Evolutionary conservation across 1,284 basidiomycete genomes (phyloP).

Genomic region (Chalciporus sp.): DNA sequence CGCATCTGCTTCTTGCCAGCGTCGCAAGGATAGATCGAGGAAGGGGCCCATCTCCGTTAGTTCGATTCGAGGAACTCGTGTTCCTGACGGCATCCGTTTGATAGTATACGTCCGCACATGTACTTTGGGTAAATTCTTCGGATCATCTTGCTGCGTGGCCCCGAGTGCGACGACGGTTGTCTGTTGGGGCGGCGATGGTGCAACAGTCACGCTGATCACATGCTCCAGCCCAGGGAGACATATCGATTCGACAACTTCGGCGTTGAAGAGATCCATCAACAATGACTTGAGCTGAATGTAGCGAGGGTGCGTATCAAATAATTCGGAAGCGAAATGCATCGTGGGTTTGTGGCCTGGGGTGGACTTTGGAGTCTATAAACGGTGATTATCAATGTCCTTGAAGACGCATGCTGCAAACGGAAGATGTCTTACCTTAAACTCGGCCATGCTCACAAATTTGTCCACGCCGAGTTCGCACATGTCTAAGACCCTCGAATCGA

Average conservation of each 20-base stretch:
- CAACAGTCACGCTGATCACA: conserved; percentile 86
- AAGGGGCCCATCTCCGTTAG: conserved; percentile 91
- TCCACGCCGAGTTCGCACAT: conserved; percentile 95
- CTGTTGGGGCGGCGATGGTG: conserved; percentile 60
- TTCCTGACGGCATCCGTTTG: conserved; percentile 75
- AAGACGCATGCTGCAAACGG: neutral
- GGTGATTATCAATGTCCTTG: neutral
- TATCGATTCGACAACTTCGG: conserved; percentile 82
- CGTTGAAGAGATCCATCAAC: conserved; percentile 89
- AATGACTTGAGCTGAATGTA: conserved; percentile 93
- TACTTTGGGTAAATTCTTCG: conserved; percentile 70
- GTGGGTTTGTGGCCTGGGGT: conserved; percentile 91
- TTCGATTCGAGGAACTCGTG: conserved; percentile 78
- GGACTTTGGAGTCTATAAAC: conserved; percentile 76
- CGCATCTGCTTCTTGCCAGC: conserved; percentile 74
- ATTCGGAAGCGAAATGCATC: conserved; percentile 93
- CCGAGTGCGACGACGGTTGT: conserved; percentile 44
- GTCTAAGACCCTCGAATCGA: conserved; percentile 86
- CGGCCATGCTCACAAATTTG: conserved; percentile 74
- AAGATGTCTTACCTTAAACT: conserved; percentile 74
- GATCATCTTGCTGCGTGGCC: conserved; percentile 37
- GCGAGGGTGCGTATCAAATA: conserved; percentile 91
- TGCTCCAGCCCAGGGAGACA: conserved; percentile 88
- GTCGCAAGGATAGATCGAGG: conserved; percentile 81
- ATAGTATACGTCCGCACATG: conserved; percentile 90